Evolutionary conservation across 805 yeast genomes (phyloP), one percentile per base, ranked within the genome.

Genomic region (Ogataea polymorpha): DNA sequence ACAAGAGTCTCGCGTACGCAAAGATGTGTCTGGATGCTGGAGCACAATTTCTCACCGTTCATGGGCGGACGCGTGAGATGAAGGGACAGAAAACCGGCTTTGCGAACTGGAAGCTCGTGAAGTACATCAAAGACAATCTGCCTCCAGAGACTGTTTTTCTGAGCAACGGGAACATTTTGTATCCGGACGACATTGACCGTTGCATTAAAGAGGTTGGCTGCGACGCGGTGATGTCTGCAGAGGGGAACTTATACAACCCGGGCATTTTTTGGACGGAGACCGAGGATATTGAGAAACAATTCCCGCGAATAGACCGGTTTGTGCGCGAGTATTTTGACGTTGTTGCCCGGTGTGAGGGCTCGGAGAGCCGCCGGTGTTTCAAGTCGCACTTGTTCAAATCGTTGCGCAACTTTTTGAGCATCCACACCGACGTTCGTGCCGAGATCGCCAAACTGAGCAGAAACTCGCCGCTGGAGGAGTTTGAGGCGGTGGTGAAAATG

Each of bases 141-240:
- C 85, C 91, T 0, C 49, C 57, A 31, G 93, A 81, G 35, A 88
- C 91, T 2, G 97, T 93, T 0, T 82, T 93, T 51, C 86, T 93
- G 56, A 87, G 96, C 31, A 93, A 93, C 61, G 99, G 99, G 5
- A 93, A 93, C 62, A 77, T 93, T n/a, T 65, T 93, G 33, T 93
- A 93, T 55, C 86, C 95, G 0, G 85, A 82, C 31, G 98, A 93
- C 59, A 68, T 91, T 17, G 70, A 71, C 1, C 71, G 93, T 46
- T 85, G 96, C 59, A 59, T 79, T 32, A 71, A 70, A 2, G 73
- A 67, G 7, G 78, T 87, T 4, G 67, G 66, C 1, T 85, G 93
- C 49, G 97, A 93, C 64, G 96, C 89, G 0, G 93, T 93, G 13
- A 93, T 93, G 99, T 82, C 95, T 30, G 99, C 99, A 1, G 99